Evolutionary conservation across 441 rosid genomes (phyloP), one percentile per base, ranked within the genome.

Genomic region (Mallotus japonicus): DNA sequence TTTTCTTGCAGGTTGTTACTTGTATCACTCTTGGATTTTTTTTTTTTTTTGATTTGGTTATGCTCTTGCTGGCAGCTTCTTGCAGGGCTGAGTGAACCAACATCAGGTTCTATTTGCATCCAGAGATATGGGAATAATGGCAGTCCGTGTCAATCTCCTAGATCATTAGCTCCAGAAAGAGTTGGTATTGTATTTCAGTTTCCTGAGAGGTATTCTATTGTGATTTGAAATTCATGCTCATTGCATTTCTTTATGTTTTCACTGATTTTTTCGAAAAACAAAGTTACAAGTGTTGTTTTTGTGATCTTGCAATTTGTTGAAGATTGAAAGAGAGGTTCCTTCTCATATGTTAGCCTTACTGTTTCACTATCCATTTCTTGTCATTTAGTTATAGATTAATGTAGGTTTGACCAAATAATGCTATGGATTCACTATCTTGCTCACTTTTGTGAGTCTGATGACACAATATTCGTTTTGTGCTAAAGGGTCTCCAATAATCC

Each of bases 131-230:
- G 80, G 6, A 70, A 80, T 69, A 83, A 86, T 73, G 94, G 92
- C 72, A 85, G 81, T 69, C 92, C 83, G 16, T 78, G 64, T 70
- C 79, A 72, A 53, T 73, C 79, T 77, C 77, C 92, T n/a, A 79
- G 88, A 71, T 78, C 74, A 17, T 78, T 95, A 37, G 62, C 83
- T 66, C 83, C 96, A 4, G 90, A 87, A 79, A 92, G 85, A 71
- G 99, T 95, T 66, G 97, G 97, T 58, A 92, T 95, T 64, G 92
- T 95, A 76, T 95, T 92, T 79, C 99, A 95, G 76, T 92, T 94
- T 82, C 99, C 97, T 24, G 78, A 75, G 60, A 75, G 78, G 74
- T 75, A 75, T 55, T 42, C 14, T 22, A 50, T 15, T 16, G 3
- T 40, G 44, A 22, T 69, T 57, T 57, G 17, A 53, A 17, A 44